These are phyloP conservation scores for Podospora didyma DNA, from an alignment of 495 filamentous ascomycete genomes.

Conservation along the genomic window DNA sequence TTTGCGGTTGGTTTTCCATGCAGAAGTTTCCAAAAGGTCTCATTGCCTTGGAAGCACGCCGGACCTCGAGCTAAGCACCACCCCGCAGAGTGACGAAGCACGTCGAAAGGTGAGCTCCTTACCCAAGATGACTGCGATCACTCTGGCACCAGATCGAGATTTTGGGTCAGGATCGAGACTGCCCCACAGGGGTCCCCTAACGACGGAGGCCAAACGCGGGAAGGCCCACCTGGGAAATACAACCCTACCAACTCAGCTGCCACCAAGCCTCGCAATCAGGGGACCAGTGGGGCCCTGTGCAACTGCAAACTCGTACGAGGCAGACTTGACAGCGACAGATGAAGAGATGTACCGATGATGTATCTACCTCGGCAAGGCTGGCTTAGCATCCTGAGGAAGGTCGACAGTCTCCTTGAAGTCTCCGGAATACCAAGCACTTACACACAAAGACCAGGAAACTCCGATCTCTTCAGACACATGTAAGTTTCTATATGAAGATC, in stretches of 20 bases:
- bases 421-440: too few species aligned
- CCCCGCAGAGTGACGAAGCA: constrained; percentile 9
- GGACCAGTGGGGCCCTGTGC: neutral
- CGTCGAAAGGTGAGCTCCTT: constrained; percentile 9
- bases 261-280: neutral
- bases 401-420: too few species aligned
- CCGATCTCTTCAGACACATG: too few species aligned
- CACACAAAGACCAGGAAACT: too few species aligned
- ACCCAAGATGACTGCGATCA: constrained; percentile 14
- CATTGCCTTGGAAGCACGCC: constrained; percentile 12
- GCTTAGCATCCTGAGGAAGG: too few species aligned
- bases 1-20: neutral
- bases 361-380: too few species aligned
- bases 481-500: too few species aligned
- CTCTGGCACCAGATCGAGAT: constrained; percentile 21
- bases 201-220: constrained; percentile 10
- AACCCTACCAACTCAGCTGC: neutral
- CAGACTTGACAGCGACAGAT: too few species aligned
- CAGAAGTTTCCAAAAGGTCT: neutral
- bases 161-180: constrained; percentile 24
- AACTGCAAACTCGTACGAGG: neutral
- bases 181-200: neutral
- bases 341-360: too few species aligned
- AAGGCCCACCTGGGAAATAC: constrained; percentile 13
- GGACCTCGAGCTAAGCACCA: neutral